Evolutionary conservation across 139 green algal species (phyloP), one percentile per base, ranked within the genome.

Genomic region (Haematococcus sp.): DNA sequence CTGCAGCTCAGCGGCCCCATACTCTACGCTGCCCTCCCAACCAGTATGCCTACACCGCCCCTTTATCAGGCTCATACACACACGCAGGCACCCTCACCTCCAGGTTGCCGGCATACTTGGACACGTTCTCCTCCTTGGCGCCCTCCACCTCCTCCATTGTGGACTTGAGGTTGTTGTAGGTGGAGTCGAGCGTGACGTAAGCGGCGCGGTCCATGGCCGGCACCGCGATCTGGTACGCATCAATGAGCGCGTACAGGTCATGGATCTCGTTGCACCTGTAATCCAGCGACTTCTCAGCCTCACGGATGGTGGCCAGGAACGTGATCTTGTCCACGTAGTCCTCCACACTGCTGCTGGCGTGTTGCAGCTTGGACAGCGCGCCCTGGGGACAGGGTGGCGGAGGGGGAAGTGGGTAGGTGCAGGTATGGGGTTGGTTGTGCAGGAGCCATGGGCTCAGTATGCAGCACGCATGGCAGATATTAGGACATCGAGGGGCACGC

Each of bases 271-370:
- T 76, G 72, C 80, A 86, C 2, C 70, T 61, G 11, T 54, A 30
- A 54, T 89, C 79, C 66, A 90, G 74, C 19, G 44, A 33, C 56
- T 79, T 78, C 65, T 82, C 81, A 17, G 75, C 56, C 34, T 70
- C 63, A n/a, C 81, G 60, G 0, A 44, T 77, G 49, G 80, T 55
- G 0, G 64, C 76, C 70, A 94, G 58, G 77, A 92, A 92, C 28
- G 76, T 56, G 7, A 93, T 65, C 71, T 93, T 88, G 19, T 86
- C 86, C 30, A 94, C 90, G 61, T 92, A 95, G 23, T 95, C 90
- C 81, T 93, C 90, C 54, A 92, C 87, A 2, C 68, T 68, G 44
- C 15, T 73, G 51, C 77, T 86, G 20, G 66, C 16, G 19, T 58
- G 55, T 54, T 69, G 67, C 72, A 96, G 81, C 28, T 63, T 33